Percentiles rank a stretch among this genome's conserved stretches.
Evolutionary conservation across 75 land plant genomes (phyloP).

Genomic region (Selaginella tamariscina): DNA sequence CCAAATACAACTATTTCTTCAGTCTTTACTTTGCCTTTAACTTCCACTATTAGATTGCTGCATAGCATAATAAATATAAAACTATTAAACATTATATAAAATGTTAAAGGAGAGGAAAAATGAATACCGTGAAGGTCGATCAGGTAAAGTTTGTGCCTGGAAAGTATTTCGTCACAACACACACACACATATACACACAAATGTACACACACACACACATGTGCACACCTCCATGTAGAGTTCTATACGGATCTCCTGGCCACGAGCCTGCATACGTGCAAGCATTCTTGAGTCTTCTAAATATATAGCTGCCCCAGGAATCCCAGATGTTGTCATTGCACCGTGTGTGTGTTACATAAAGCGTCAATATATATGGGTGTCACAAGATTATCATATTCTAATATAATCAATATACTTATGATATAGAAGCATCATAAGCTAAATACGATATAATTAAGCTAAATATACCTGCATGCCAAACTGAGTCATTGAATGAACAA

Average conservation of each 20-base stretch:
- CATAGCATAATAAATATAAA: neutral
- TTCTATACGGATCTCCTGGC: conserved; percentile 25
- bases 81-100: neutral
- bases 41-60: conserved; percentile 28
- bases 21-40: conserved; percentile 18
- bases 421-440: no score
- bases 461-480: conserved; percentile 22
- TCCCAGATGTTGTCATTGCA: conserved; percentile 9
- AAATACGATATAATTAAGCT: no score
- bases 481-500: conserved; percentile 26
- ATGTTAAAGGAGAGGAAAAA: neutral
- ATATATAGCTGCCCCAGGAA: conserved; percentile 28
- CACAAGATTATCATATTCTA: no score
- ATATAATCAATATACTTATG: no score
- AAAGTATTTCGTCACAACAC: no score
- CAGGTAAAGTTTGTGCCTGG: neutral
- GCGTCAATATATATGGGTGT: no score
- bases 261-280: conserved; percentile 30
- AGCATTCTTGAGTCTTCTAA: conserved; percentile 30
- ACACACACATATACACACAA: neutral
- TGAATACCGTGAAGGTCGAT: neutral
- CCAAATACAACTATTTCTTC: conserved; percentile 28
- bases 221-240: conserved; percentile 30
- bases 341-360: conserved; percentile 21
- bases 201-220: conserved; percentile 1